Percentiles rank a stretch among this genome's conserved stretches.
Conservation (phyloP, 2,329 filamentous ascomycete species). For the Herpomyces periplanetae region DNA sequence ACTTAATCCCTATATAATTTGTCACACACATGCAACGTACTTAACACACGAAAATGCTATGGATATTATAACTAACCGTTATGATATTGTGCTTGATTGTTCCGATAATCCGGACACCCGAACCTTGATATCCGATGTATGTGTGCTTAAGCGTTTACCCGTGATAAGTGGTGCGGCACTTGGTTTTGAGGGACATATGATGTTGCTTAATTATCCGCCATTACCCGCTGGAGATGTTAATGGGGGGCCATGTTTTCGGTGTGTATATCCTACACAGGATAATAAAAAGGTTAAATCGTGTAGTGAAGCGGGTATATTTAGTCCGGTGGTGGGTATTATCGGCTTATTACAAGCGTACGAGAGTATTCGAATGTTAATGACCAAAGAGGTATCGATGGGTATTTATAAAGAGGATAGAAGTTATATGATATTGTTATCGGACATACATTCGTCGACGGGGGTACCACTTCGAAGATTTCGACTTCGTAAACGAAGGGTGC, state of each 20-base stretch:
- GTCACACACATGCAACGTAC: constrained; percentile 10
- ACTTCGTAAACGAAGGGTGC: no score
- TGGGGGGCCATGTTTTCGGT: constrained; percentile 64
- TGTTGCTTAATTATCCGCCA: constrained; percentile 48
- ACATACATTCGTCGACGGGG: no score
- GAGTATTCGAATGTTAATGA: no score
- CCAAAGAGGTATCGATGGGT: no score
- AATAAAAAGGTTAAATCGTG: constrained; percentile 49
- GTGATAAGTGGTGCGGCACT: constrained; percentile 67
- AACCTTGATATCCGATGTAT: constrained; percentile 68
- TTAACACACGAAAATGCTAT: constrained; percentile 27
- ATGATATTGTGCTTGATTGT: constrained; percentile 66
- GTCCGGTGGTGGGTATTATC: constrained; percentile 71
- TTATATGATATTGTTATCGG: no score
- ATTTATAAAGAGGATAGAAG: no score
- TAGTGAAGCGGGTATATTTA: constrained; percentile 65
- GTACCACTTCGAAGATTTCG: no score
- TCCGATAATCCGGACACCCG: constrained; percentile 71
- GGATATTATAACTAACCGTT: constrained; percentile 20
- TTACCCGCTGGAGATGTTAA: constrained; percentile 14
- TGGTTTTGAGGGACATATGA: constrained; percentile 54
- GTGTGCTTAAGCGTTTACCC: constrained; percentile 34
- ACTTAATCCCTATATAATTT: background rate
- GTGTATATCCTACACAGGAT: constrained; percentile 66
- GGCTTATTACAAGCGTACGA: constrained; percentile 68